A percentile compares a stretch with the other conserved stretches of the same genome.
These are phyloP conservation scores for Pseudogymnoascus sp. DNA, from an alignment of 2,329 filamentous ascomycete genomes.

Conservation along the genomic window DNA sequence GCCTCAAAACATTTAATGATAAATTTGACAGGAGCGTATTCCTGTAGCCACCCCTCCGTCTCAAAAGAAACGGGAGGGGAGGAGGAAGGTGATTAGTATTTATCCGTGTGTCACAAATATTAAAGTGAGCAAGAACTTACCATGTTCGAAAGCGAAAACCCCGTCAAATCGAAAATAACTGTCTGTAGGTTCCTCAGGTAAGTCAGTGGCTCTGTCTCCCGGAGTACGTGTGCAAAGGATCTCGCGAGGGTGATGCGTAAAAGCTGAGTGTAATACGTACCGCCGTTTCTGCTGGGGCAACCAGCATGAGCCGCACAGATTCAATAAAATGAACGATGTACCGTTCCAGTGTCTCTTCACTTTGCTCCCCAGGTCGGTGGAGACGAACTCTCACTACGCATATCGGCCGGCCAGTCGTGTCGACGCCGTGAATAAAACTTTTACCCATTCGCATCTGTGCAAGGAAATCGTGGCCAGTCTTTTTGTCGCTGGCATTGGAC, in stretches of 20 bases:
- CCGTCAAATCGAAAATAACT: slow-evolving; percentile 63
- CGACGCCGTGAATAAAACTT: slow-evolving; percentile 30
- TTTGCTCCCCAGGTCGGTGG: slow-evolving; percentile 28
- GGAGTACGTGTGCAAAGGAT: neutral
- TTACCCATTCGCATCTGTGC: slow-evolving; percentile 32
- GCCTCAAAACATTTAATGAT: slow-evolving; percentile 74
- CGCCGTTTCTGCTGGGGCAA: slow-evolving; percentile 14
- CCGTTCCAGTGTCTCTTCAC: slow-evolving; percentile 28
- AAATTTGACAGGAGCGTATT: slow-evolving; percentile 68
- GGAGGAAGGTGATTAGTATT: slow-evolving; percentile 8
- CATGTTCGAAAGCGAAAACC: slow-evolving; percentile 66
- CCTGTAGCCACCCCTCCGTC: slow-evolving; percentile 29
- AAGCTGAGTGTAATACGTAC: neutral
- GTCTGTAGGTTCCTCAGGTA: slow-evolving; percentile 14
- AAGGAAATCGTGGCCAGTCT: slow-evolving; percentile 24
- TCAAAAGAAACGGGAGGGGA: neutral
- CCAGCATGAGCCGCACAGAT: slow-evolving; percentile 25
- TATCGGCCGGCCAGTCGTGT: slow-evolving; percentile 30
- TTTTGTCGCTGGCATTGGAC: slow-evolving; percentile 22
- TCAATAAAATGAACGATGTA: slow-evolving; percentile 35
- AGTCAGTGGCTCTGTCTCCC: neutral
- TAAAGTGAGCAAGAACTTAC: neutral
- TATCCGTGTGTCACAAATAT: slow-evolving; percentile 9
- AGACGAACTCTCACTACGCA: slow-evolving; percentile 30
- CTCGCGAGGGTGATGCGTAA: neutral